Conservation (phyloP, 441 rosid genomes). For the Syzygium malaccense region DNA sequence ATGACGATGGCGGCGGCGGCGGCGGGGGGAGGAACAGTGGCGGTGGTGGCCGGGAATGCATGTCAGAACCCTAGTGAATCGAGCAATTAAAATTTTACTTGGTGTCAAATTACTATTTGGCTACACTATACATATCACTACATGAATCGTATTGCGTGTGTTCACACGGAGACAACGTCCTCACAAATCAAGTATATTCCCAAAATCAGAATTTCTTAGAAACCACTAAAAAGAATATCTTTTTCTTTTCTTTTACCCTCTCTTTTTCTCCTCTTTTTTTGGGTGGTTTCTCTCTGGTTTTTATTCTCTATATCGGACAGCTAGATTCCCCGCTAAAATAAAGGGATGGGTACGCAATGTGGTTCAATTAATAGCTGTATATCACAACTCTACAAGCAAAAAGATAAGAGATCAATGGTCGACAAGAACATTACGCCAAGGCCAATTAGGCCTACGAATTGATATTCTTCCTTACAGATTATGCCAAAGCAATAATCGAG, state of each 20-base stretch:
- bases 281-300: constrained; percentile 4
- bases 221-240: constrained; percentile 6
- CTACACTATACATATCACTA: not conserved
- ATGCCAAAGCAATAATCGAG: not conserved
- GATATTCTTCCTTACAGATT: not conserved
- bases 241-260: not conserved
- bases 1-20: not conserved
- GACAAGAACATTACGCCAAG: not conserved
- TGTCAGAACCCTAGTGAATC: not conserved
- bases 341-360: constrained; percentile 1
- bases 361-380: not conserved
- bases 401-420: not conserved
- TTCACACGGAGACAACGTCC: not conserved
- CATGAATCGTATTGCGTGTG: not conserved
- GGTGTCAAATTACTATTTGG: not conserved
- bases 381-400: not conserved
- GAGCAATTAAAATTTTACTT: not conserved
- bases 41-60: not conserved
- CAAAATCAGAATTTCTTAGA: constrained; percentile 4
- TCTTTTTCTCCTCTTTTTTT: not conserved
- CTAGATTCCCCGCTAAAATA: not conserved
- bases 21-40: not conserved
- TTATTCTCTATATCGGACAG: not conserved
- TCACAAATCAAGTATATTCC: constrained; percentile 1
- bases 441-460: not conserved